These are phyloP conservation scores for Colletotrichum graminicola DNA, from an alignment of 2,329 filamentous ascomycete genomes.

Conservation along the genomic window DNA sequence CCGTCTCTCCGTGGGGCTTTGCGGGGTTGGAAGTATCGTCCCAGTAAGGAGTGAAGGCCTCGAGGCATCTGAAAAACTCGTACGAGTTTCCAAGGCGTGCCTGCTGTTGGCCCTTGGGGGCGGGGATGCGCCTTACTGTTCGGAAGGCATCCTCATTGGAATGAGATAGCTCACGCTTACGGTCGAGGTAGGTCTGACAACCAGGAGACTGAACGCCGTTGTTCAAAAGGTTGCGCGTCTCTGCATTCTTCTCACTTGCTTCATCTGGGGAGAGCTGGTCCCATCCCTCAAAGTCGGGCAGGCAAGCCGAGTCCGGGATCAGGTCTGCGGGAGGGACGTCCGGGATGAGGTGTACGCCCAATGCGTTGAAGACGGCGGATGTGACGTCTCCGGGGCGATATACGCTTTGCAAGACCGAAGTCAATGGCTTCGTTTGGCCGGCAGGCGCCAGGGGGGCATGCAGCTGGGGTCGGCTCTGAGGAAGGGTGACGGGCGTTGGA, in stretches of 20 bases:
- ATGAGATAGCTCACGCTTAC: conserved; percentile 67
- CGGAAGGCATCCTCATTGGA: conserved; percentile 71
- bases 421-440: conserved; percentile 55
- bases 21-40: conserved; percentile 66
- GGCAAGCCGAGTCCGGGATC: conserved; percentile 64
- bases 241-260: conserved; percentile 61
- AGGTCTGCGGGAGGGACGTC: conserved; percentile 63
- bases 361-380: conserved; percentile 65
- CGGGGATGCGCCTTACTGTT: conserved; percentile 69
- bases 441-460: conserved; percentile 27
- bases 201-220: conserved; percentile 69
- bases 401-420: conserved; percentile 65
- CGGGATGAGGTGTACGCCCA: conserved; percentile 67
- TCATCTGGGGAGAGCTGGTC: conserved; percentile 62
- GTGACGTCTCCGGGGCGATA: conserved; percentile 64
- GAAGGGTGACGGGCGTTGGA: conserved; percentile 67
- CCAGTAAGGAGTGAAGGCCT: conserved; percentile 71
- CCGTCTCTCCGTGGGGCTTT: conserved; percentile 29
- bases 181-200: conserved; percentile 69
- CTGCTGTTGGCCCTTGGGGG: conserved; percentile 64
- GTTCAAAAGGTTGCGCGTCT: conserved; percentile 62
- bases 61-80: conserved; percentile 74
- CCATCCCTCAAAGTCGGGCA: conserved; percentile 68
- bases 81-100: conserved; percentile 72
- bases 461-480: conserved; percentile 54